Percentiles rank a stretch among this genome's conserved stretches.
Evolutionary conservation across 2,329 filamentous ascomycete species (phyloP).

Genomic region (Hypoxylon rubiginosum): DNA sequence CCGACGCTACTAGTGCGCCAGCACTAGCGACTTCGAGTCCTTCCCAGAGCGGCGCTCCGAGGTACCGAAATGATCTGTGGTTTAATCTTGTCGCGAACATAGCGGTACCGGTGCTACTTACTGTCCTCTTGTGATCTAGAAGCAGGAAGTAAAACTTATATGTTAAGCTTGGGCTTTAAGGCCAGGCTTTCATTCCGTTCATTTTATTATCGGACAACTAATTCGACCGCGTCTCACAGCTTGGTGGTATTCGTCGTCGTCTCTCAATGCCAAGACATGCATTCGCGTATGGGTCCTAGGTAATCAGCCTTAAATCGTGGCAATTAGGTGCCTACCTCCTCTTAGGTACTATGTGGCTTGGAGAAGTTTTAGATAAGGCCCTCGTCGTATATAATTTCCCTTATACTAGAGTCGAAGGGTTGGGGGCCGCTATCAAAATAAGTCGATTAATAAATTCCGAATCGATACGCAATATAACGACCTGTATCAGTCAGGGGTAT

Average conservation of each 20-base stretch:
- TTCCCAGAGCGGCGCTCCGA: background rate
- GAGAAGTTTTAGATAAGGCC: too few species aligned
- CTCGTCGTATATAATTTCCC: too few species aligned
- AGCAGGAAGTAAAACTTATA: background rate
- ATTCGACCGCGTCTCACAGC: background rate
- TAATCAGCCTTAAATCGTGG: background rate
- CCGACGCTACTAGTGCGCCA: background rate
- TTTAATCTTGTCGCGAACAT: background rate
- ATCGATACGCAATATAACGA: background rate
- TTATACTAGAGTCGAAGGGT: too few species aligned
- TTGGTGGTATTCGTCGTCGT: background rate
- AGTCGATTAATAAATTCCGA: background rate
- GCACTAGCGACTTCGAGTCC: slow-evolving; percentile 1
- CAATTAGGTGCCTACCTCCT: too few species aligned
- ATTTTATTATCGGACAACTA: background rate
- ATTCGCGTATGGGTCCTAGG: background rate
- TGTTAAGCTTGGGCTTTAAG: background rate
- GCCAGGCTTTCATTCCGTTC: background rate
- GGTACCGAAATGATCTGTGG: background rate
- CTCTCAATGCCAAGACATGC: background rate
- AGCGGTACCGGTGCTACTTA: background rate
- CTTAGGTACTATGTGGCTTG: too few species aligned
- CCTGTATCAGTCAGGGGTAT: background rate
- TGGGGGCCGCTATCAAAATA: background rate
- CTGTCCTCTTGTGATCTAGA: background rate